phyloP scores from a whole-genome alignment of 305 asterid genomes.

The Fraxinus nigra region DNA sequence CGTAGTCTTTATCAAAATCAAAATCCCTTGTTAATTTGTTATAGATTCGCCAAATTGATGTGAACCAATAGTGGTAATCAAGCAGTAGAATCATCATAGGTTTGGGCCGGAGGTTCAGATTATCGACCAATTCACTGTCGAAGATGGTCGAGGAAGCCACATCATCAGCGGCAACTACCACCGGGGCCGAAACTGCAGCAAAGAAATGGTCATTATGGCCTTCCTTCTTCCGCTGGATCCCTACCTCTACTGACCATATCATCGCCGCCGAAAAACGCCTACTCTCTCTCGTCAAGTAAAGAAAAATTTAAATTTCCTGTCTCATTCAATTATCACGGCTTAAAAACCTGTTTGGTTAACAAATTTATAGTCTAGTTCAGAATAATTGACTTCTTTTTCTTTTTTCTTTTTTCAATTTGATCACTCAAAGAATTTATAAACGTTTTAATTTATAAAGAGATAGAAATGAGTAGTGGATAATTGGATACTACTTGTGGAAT shows the following conservation, averaged over 20 bases:
- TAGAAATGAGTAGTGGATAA: too few relatives aligned
- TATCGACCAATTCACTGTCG: constrained; percentile 11
- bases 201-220: constrained; percentile 53
- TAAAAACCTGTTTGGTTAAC: too few relatives aligned
- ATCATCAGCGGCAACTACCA: constrained; percentile 22
- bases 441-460: too few relatives aligned
- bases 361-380: not conserved
- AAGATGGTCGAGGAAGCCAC: constrained; percentile 51
- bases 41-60: not conserved
- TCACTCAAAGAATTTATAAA: not conserved
- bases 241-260: constrained; percentile 74
- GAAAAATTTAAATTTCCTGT: not conserved
- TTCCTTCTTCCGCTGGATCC: constrained; percentile 61
- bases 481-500: too few relatives aligned
- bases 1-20: not conserved
- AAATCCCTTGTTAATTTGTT: not conserved
- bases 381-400: not conserved
- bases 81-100: constrained; percentile 33
- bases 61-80: not conserved
- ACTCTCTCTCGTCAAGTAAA: constrained; percentile 63
- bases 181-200: not conserved
- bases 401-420: not conserved
- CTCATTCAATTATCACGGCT: too few relatives aligned
- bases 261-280: constrained; percentile 72
- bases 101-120: constrained; percentile 31